Evolutionary conservation across 495 filamentous ascomycete genomes (phyloP), one percentile per base, ranked within the genome.

Genomic region (Annulohypoxylon nitens): DNA sequence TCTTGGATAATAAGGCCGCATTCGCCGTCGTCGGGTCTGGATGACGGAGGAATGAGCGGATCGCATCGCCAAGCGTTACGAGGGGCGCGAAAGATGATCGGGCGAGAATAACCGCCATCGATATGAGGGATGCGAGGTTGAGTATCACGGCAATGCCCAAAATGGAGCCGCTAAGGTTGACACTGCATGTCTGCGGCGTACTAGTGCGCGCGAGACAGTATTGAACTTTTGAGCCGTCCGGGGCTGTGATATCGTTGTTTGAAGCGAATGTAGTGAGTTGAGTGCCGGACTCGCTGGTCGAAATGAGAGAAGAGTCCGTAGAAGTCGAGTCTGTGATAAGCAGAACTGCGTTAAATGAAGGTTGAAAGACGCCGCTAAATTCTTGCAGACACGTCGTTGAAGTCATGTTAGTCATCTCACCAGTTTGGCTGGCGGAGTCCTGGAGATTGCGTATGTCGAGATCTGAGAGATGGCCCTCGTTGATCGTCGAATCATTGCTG

Each of bases 31-130:
- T 67, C 16, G 66, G 61, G 25, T 79, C 77, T 0, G 84, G 82
- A 5, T 81, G 69, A 12, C 67, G 73, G 51, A 86, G 81, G 64
- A 84, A 86, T n/a, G 82, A 85, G 55, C 75, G 66, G 65, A 86
- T 80, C 34, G 84, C 78, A 53, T 86, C 84, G 67, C 84, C 83
- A 20, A 85, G 76, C 3, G 83, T 85, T 6, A 75, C 80, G 23
- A 86, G 79, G 8, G 83, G 84, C 16, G 75, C 70, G 72, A 81
- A 81, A 26, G 74, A 64, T 18, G 74, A 76, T 33, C 70, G 76
- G 25, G 69, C 59, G 10, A 86, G 71, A 33, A 81, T 73, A 9
- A 75, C 12, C 45, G 77, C 77, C 68, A 80, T 75, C 61, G 64
- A 61, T 30, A 84, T 65, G 62, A 84, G 69, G 26, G 75, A 70